Percentiles rank a stretch among this genome's conserved stretches.
Evolutionary conservation across 148 eudicot genomes (phyloP).

Genomic region (Heliosperma pusillum): DNA sequence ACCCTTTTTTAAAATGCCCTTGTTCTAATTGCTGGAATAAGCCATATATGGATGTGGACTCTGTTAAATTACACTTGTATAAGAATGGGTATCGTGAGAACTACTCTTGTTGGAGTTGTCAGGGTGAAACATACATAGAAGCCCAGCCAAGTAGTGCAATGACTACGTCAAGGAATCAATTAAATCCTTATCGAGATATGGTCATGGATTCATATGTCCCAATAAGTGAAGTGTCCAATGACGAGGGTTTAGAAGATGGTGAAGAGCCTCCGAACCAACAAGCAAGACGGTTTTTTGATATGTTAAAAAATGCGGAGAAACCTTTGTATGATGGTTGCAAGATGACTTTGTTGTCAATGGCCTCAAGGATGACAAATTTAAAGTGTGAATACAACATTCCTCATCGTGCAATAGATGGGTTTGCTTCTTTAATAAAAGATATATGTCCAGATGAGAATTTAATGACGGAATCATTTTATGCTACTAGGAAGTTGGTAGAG

Average conservation of each 20-base stretch:
- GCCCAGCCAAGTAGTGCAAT: neutral
- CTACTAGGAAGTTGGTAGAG: neutral
- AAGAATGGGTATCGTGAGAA: neutral
- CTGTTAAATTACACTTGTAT: neutral
- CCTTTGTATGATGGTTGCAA: conserved; percentile 1
- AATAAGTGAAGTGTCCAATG: too few species aligned
- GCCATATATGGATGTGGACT: neutral
- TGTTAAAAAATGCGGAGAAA: neutral
- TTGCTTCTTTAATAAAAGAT: neutral
- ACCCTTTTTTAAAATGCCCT: too few species aligned
- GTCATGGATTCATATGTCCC: too few species aligned
- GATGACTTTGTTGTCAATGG: neutral
- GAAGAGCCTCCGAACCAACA: too few species aligned
- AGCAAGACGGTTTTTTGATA: conserved; percentile 1
- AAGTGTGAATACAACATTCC: conserved; percentile 8
- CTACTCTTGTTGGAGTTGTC: neutral
- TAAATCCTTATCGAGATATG: too few species aligned
- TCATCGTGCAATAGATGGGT: neutral
- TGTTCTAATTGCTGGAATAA: too few species aligned
- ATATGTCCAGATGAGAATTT: neutral
- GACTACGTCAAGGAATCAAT: neutral
- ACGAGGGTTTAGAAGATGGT: too few species aligned
- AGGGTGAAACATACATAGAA: neutral
- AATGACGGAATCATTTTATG: neutral
- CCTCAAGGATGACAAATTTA: conserved; percentile 1